Percentiles rank a stretch among this genome's conserved stretches.
Evolutionary conservation across 805 yeast species (phyloP).

Genomic region (Vanderwaltozyma tropicalis): DNA sequence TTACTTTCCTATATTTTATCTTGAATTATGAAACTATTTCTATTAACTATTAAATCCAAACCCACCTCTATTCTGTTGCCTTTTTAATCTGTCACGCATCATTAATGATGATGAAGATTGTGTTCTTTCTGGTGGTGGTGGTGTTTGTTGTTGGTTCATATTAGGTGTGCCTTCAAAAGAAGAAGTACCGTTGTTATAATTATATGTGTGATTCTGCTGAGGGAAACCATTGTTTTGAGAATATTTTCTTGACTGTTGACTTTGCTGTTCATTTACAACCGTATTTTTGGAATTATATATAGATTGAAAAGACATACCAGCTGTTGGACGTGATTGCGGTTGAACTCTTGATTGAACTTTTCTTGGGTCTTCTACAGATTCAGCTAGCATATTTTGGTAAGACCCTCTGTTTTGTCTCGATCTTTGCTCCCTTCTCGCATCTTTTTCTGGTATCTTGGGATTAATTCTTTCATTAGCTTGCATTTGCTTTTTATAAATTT

Average conservation of each 20-base stretch:
- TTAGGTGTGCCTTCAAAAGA: neutral
- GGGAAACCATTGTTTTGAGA: no score
- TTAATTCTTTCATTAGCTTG: slow-evolving; percentile 6
- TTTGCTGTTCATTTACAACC: neutral
- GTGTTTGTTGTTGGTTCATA: neutral
- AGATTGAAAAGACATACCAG: slow-evolving; percentile 20
- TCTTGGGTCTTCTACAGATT: neutral
- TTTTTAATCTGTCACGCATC: slow-evolving; percentile 25
- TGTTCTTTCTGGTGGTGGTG: neutral
- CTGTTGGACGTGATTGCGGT: slow-evolving; percentile 5
- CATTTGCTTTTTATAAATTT: slow-evolving; percentile 21
- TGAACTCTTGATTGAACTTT: neutral
- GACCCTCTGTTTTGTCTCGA: neutral
- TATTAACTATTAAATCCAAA: neutral
- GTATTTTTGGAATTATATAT: slow-evolving; percentile 10
- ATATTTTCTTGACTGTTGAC: neutral
- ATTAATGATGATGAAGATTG: slow-evolving; percentile 15
- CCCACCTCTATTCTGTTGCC: slow-evolving; percentile 7
- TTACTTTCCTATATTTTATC: neutral
- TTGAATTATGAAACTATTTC: neutral
- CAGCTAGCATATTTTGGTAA: slow-evolving; percentile 1
- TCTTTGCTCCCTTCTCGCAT: no score
- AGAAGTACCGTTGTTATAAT: no score
- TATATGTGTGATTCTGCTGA: neutral
- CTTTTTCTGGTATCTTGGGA: neutral